phyloP scores from a whole-genome alignment of 768 basidiomycete species.

The Steccherinum ochraceum region DNA sequence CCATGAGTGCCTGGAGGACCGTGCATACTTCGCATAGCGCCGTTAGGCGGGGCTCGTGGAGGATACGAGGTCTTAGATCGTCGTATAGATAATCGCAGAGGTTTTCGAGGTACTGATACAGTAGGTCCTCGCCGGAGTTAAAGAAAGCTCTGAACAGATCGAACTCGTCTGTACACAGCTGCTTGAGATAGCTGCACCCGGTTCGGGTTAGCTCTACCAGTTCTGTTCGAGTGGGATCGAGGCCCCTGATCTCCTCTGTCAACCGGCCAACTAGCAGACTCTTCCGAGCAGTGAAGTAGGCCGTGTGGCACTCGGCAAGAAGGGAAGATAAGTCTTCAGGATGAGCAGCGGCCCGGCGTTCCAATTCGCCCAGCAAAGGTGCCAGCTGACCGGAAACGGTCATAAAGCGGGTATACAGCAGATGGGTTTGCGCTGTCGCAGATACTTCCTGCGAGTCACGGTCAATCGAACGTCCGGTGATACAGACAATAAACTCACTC shows the following conservation, averaged over 20 bases:
- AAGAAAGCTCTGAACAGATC: constrained; percentile 82
- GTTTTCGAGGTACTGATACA: constrained; percentile 80
- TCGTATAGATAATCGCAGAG: constrained; percentile 95
- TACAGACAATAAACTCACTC: constrained; percentile 33
- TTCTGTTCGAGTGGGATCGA: constrained; percentile 76
- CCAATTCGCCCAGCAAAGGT: constrained; percentile 80
- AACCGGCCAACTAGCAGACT: constrained; percentile 67
- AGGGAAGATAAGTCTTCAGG: constrained; percentile 82
- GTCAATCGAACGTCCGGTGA: background rate
- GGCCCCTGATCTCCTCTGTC: constrained; percentile 71
- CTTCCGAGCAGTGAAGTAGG: constrained; percentile 76
- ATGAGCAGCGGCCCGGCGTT: constrained; percentile 65
- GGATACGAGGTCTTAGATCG: constrained; percentile 89
- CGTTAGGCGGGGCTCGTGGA: constrained; percentile 85
- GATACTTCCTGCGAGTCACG: constrained; percentile 56
- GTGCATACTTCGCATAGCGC: constrained; percentile 94
- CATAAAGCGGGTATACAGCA: constrained; percentile 86
- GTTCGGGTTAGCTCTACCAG: constrained; percentile 86
- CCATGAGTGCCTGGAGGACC: constrained; percentile 93
- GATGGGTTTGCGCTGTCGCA: constrained; percentile 70
- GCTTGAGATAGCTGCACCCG: constrained; percentile 90
- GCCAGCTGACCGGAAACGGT: constrained; percentile 64
- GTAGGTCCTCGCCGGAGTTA: constrained; percentile 68
- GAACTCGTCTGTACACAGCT: constrained; percentile 88
- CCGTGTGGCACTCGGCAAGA: constrained; percentile 79